Conservation (phyloP, 2,329 filamentous ascomycete species). For the Epichloe sylvatica region DNA sequence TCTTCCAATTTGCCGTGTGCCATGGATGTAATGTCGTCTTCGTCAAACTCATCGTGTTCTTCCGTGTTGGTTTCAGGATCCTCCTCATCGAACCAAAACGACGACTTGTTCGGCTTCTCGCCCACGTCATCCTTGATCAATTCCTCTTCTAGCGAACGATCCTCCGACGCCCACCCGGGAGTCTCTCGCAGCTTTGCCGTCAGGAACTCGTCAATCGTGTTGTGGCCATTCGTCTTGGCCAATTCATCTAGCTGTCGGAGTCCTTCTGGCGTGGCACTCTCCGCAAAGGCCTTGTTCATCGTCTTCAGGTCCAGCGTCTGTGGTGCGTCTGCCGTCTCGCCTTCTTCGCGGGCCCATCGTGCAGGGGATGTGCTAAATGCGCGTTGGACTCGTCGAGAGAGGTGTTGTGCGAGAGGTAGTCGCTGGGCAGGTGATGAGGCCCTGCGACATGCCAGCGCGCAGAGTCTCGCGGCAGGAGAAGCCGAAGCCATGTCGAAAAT, state of each 20-base stretch:
- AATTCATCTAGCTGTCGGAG: conserved; percentile 21
- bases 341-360: conserved; percentile 13
- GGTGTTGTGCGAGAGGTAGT: conserved; percentile 12
- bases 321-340: conserved; percentile 9
- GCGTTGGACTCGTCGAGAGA: conserved; percentile 14
- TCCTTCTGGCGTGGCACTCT: conserved; percentile 18
- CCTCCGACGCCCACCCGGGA: conserved; percentile 18
- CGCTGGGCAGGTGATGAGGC: conserved; percentile 11
- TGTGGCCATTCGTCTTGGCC: conserved; percentile 21
- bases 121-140: conserved; percentile 18
- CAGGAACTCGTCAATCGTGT: conserved; percentile 20
- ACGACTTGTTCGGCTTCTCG: conserved; percentile 21
- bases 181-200: conserved; percentile 14
- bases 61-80: conserved; percentile 34
- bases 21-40: conserved; percentile 71
- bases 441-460: conserved; percentile 20
- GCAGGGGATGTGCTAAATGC: conserved; percentile 19
- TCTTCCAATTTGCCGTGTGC: conserved; percentile 81
- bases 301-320: conserved; percentile 16
- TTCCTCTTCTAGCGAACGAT: conserved; percentile 19
- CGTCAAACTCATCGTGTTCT: conserved; percentile 51
- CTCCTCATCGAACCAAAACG: conserved; percentile 37
- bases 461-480: conserved; percentile 24
- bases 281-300: conserved; percentile 17
- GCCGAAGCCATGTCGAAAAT: conserved; percentile 23